These are phyloP conservation scores for Colletotrichum sp. DNA, from an alignment of 2,329 filamentous ascomycete genomes.

Conservation along the genomic window DNA sequence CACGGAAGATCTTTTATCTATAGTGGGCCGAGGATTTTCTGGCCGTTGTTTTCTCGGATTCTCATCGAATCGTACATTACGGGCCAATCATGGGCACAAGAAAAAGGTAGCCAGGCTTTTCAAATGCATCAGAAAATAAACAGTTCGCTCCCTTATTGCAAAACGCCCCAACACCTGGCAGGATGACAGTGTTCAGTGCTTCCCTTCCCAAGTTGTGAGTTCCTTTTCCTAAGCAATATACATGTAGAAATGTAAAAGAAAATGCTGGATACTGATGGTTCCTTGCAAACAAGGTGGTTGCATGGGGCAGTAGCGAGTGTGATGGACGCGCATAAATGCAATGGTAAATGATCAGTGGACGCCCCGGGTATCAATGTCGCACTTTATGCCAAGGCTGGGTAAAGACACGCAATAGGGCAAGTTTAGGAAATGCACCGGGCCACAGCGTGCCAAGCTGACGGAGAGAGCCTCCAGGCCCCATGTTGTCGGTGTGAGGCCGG, in stretches of 20 bases:
- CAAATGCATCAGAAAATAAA: constrained; percentile 2
- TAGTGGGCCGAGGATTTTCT: neutral
- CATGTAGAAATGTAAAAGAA: neutral
- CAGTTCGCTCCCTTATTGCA: constrained; percentile 7
- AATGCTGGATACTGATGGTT: neutral
- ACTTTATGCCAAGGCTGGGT: neutral
- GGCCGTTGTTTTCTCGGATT: neutral
- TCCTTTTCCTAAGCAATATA: neutral
- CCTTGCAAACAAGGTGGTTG: neutral
- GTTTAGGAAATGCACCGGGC: neutral
- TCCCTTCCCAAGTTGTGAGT: neutral
- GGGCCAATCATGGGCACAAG: neutral
- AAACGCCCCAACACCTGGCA: constrained; percentile 14
- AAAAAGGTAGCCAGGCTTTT: neutral
- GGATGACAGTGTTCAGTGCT: neutral
- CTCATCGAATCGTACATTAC: constrained; percentile 12
- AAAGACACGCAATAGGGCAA: neutral
- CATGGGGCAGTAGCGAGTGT: neutral
- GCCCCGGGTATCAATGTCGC: constrained; percentile 10
- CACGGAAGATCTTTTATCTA: neutral
- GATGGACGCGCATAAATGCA: neutral
- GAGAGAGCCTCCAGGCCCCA: neutral
- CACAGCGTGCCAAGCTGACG: neutral
- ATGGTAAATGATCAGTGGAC: neutral
- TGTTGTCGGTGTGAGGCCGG: neutral